These are phyloP conservation scores for Chenopodium berlandieri DNA, from an alignment of 148 eudicot genomes.

Conservation along the genomic window DNA sequence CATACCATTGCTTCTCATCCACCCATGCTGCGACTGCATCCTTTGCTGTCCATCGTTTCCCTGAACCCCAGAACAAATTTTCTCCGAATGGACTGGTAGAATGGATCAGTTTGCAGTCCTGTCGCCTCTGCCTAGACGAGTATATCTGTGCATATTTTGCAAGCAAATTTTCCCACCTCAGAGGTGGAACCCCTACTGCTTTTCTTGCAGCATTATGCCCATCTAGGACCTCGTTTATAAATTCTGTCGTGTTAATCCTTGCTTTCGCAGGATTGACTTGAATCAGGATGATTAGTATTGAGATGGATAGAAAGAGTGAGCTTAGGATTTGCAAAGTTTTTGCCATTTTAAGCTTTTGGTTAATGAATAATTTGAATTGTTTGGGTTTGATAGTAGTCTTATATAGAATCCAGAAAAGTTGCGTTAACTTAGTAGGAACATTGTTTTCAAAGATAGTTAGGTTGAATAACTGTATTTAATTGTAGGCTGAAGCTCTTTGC, in stretches of 20 bases:
- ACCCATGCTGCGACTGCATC: slow-evolving; percentile 34
- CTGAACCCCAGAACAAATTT: slow-evolving; percentile 26
- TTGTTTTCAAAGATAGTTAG: too few species aligned
- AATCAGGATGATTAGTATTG: slow-evolving; percentile 16
- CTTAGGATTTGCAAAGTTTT: slow-evolving; percentile 4
- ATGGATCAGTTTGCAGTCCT: slow-evolving; percentile 30
- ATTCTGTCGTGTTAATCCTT: slow-evolving; percentile 21
- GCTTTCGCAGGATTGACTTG: slow-evolving; percentile 16
- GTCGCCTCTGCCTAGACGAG: slow-evolving; percentile 19
- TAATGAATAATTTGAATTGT: not conserved
- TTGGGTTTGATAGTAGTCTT: slow-evolving; percentile 5
- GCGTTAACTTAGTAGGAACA: not conserved
- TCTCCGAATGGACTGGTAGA: slow-evolving; percentile 23
- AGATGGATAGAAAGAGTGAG: not conserved
- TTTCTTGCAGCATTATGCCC: slow-evolving; percentile 31
- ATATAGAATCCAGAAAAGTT: not conserved
- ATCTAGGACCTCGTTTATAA: slow-evolving; percentile 22
- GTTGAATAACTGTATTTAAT: too few species aligned
- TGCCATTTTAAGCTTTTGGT: slow-evolving; percentile 11
- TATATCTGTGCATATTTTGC: slow-evolving; percentile 28
- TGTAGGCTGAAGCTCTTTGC: not conserved
- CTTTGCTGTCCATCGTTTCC: slow-evolving; percentile 16
- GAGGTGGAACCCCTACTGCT: slow-evolving; percentile 24
- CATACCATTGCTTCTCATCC: slow-evolving; percentile 33
- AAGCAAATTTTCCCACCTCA: slow-evolving; percentile 23